phyloP scores from a whole-genome alignment of 2,329 filamentous ascomycete species.

The Fusarium musae region DNA sequence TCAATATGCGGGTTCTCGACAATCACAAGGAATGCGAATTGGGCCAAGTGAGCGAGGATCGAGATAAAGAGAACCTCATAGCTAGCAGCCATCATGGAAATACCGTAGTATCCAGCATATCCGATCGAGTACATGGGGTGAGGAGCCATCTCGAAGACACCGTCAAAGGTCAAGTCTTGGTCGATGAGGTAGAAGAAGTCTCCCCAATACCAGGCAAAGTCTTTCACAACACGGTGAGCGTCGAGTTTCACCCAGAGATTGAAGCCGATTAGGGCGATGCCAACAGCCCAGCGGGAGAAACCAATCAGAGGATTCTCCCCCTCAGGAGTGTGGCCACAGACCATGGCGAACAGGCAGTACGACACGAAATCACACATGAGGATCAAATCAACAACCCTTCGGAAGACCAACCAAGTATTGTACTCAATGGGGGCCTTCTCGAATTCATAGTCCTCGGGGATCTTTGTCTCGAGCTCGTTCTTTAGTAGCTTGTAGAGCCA shows the following conservation, averaged over 20 bases:
- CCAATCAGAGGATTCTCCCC: conserved; percentile 78
- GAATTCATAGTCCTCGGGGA: conserved; percentile 92
- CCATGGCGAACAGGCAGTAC: conserved; percentile 94
- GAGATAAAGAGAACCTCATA: conserved; percentile 98
- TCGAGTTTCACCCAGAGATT: conserved; percentile 99
- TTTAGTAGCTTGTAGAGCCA: conserved; percentile 87
- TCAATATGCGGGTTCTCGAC: conserved; percentile 99
- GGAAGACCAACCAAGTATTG: conserved; percentile 98
- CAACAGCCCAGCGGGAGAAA: conserved; percentile 79
- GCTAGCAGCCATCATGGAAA: conserved; percentile 97
- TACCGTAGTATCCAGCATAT: conserved; percentile 97
- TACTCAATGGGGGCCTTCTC: conserved; percentile 95
- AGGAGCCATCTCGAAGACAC: conserved; percentile 98
- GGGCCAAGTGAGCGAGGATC: conserved; percentile 90
- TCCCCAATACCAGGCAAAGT: conserved; percentile 99
- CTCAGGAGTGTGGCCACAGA: conserved; percentile 80
- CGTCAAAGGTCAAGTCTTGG: conserved; percentile 96
- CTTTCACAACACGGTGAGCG: conserved; percentile 96
- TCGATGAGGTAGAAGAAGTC: conserved; percentile 99
- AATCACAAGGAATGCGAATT: conserved; percentile 90
- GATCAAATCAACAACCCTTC: conserved; percentile 94
- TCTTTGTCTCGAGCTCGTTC: conserved; percentile 92
- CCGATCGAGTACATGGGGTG: conserved; percentile 99
- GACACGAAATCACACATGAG: conserved; percentile 99
- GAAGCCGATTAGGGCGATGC: conserved; percentile 85